Conservation (phyloP, 768 basidiomycete species). For the Trametes villosa region DNA sequence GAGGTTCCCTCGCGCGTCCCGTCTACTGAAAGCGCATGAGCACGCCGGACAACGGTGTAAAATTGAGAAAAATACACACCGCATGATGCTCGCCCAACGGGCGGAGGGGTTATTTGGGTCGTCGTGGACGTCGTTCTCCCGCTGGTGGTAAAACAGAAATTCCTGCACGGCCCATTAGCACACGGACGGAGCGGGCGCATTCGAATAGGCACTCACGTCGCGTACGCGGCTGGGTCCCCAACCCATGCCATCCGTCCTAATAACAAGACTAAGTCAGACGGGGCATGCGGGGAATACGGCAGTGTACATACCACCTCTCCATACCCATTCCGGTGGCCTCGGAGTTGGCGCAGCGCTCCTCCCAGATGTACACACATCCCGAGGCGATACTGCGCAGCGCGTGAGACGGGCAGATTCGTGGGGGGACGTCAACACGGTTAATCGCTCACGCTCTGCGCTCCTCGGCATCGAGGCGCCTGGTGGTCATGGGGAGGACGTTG, state of each 20-base stretch:
- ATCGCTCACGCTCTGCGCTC: constrained; percentile 52
- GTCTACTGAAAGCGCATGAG: constrained; percentile 34
- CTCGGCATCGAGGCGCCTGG: constrained; percentile 80
- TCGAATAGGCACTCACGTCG: constrained; percentile 34
- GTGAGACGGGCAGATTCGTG: not conserved
- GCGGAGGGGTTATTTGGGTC: constrained; percentile 54
- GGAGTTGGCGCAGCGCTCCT: constrained; percentile 84
- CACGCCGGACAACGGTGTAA: not conserved
- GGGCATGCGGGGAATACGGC: constrained; percentile 6
- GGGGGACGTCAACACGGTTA: not conserved
- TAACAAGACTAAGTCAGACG: not conserved
- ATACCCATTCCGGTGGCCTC: constrained; percentile 82
- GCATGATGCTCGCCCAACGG: constrained; percentile 60
- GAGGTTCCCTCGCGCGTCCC: constrained; percentile 46
- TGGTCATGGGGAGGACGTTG: constrained; percentile 72
- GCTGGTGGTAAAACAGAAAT: constrained; percentile 61
- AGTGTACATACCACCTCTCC: constrained; percentile 68
- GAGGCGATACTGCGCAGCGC: constrained; percentile 50
- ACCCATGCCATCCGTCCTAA: constrained; percentile 70
- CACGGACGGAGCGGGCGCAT: not conserved
- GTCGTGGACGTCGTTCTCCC: constrained; percentile 46
- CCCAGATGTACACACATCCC: constrained; percentile 88
- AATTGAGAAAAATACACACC: constrained; percentile 17
- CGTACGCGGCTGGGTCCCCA: constrained; percentile 84
- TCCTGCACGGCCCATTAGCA: constrained; percentile 38